Conservation (phyloP, 345 rosid genomes). For the Euphorbia pulcherrima region DNA sequence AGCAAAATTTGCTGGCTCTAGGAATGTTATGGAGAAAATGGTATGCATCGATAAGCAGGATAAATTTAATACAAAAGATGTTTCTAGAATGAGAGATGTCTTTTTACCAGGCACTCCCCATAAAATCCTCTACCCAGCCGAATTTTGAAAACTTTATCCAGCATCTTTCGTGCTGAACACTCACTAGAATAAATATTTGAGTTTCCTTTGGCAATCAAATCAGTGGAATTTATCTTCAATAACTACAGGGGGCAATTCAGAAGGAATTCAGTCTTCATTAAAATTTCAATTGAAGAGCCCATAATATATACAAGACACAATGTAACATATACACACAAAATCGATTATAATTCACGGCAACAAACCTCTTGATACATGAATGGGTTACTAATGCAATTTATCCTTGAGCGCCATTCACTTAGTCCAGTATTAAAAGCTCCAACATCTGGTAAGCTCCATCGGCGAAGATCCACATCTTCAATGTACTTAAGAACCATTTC, state of each 20-base stretch:
- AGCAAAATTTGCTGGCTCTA: neutral
- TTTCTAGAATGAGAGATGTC: slow-evolving; percentile 6
- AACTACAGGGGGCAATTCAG: slow-evolving; percentile 39
- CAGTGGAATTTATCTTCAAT: slow-evolving; percentile 45
- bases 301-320: neutral
- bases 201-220: slow-evolving; percentile 54
- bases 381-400: slow-evolving; percentile 70
- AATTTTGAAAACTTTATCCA: slow-evolving; percentile 57
- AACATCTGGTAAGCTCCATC: slow-evolving; percentile 60
- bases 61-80: neutral
- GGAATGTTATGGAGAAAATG: neutral
- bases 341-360: neutral
- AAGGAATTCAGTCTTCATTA: slow-evolving; percentile 10
- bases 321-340: neutral
- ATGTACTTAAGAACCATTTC: slow-evolving; percentile 59
- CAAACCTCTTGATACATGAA: slow-evolving; percentile 63
- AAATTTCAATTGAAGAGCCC: neutral
- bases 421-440: slow-evolving; percentile 58
- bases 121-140: slow-evolving; percentile 79
- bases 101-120: slow-evolving; percentile 86
- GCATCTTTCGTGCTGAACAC: slow-evolving; percentile 52
- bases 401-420: slow-evolving; percentile 56
- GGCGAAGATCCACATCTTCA: slow-evolving; percentile 72
- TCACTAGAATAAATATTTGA: slow-evolving; percentile 39
- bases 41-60: neutral